Evolutionary conservation across 1,139 yeast genomes (phyloP).

Genomic region (Starmera stellimalicola): DNA sequence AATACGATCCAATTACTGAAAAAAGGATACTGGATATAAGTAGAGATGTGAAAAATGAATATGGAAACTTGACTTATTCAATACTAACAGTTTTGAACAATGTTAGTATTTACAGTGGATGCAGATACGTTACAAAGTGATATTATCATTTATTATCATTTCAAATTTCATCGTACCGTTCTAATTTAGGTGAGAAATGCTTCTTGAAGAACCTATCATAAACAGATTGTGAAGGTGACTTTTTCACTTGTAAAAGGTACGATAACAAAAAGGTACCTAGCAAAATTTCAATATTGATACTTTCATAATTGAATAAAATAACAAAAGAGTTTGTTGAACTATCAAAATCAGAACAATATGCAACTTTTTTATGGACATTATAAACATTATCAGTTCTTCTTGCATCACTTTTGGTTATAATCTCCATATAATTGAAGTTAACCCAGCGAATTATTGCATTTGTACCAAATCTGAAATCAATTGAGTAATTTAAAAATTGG

Average conservation of each 20-base stretch:
- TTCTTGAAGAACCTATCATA: not conserved
- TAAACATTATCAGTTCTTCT: not conserved
- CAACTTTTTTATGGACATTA: slow-evolving; percentile 1
- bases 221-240: not conserved
- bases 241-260: not conserved
- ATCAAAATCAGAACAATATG: slow-evolving; percentile 1
- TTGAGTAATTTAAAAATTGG: not conserved
- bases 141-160: not conserved
- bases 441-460: slow-evolving; percentile 2
- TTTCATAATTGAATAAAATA: not conserved
- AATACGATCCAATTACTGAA: slow-evolving; percentile 26
- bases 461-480: slow-evolving; percentile 2
- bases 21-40: slow-evolving; percentile 24
- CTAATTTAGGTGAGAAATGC: not conserved
- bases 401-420: not conserved
- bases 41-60: slow-evolving; percentile 14
- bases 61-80: slow-evolving; percentile 2
- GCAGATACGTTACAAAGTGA: slow-evolving; percentile 1
- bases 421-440: not conserved
- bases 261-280: not conserved
- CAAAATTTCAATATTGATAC: slow-evolving; percentile 1
- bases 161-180: not conserved
- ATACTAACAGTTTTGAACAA: slow-evolving; percentile 1
- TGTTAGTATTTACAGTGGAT: slow-evolving; percentile 4
- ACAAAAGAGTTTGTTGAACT: not conserved